Percentiles rank a stretch among this genome's conserved stretches.
Evolutionary conservation across 495 filamentous ascomycete genomes (phyloP).

Genomic region (Penicillium maclennaniae): DNA sequence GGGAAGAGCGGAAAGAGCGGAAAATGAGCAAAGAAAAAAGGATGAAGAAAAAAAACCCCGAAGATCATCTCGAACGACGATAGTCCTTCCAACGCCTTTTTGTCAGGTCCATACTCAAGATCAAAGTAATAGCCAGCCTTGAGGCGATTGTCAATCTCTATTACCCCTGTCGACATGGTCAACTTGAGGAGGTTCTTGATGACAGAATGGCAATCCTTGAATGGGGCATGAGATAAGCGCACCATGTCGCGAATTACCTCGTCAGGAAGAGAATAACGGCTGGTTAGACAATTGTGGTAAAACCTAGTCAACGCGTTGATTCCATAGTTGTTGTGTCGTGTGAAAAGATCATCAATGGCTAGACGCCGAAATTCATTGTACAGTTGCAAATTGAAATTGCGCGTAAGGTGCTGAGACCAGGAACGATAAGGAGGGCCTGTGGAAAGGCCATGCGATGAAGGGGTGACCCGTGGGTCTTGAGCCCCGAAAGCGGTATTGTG

Average conservation of each 20-base stretch:
- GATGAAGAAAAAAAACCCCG: constrained; percentile 1
- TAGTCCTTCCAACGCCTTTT: constrained; percentile 7
- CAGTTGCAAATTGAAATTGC: constrained; percentile 73
- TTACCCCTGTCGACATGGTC: constrained; percentile 39
- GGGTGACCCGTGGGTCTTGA: background rate
- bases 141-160: constrained; percentile 54
- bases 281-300: constrained; percentile 52
- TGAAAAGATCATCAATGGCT: constrained; percentile 61
- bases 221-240: constrained; percentile 45
- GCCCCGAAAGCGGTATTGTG: background rate
- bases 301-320: constrained; percentile 55
- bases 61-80: constrained; percentile 18
- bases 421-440: constrained; percentile 33
- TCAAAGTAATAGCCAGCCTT: constrained; percentile 47
- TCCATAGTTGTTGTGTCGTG: constrained; percentile 46
- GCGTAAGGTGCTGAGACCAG: constrained; percentile 73
- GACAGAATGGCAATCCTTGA: constrained; percentile 1
- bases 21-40: constrained; percentile 10
- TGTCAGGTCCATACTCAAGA: constrained; percentile 10
- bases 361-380: constrained; percentile 73
- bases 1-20: constrained; percentile 14
- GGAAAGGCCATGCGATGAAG: constrained; percentile 7
- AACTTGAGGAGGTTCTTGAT: constrained; percentile 6
- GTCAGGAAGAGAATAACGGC: constrained; percentile 45
- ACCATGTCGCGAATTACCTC: constrained; percentile 53